Conservation (phyloP, 2,329 filamentous ascomycete species). For the Aspergillus sp. region DNA sequence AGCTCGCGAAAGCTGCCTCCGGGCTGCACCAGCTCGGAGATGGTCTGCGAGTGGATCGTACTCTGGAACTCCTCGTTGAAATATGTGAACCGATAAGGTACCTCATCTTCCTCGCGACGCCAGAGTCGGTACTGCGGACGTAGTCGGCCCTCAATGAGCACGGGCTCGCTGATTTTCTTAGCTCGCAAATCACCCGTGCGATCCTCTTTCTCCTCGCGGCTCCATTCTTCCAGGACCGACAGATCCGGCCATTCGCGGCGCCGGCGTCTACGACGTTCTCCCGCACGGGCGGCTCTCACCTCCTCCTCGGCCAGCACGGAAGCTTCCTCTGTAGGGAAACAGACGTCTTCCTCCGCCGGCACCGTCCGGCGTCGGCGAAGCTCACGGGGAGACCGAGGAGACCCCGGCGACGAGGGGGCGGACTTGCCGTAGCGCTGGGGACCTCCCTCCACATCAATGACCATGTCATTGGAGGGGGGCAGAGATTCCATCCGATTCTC, state of each 20-base stretch:
- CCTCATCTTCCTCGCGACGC: constrained; percentile 85
- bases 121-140: constrained; percentile 77
- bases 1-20: constrained; percentile 82
- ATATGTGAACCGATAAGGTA: constrained; percentile 93
- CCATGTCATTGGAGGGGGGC: constrained; percentile 34
- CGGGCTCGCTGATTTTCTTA: constrained; percentile 90
- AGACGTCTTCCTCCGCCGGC: constrained; percentile 81
- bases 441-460: constrained; percentile 46
- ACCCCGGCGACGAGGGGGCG: constrained; percentile 37
- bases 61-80: constrained; percentile 97
- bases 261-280: constrained; percentile 56
- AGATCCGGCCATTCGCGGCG: constrained; percentile 84
- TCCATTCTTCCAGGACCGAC: constrained; percentile 82
- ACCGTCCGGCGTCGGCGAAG: constrained; percentile 56
- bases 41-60: constrained; percentile 93
- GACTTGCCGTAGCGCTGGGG: neutral
- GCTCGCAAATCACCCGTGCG: constrained; percentile 77
- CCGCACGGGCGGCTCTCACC: constrained; percentile 48
- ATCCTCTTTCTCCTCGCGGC: constrained; percentile 82
- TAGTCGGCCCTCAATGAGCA: constrained; percentile 85
- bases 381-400: constrained; percentile 34
- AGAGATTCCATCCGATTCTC: constrained; percentile 34
- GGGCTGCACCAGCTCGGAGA: constrained; percentile 86
- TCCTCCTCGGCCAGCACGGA: constrained; percentile 81
- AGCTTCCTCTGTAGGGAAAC: constrained; percentile 77